phyloP scores from a whole-genome alignment of 1,139 yeast genomes.

The Geotrichum citri-aurantii region DNA sequence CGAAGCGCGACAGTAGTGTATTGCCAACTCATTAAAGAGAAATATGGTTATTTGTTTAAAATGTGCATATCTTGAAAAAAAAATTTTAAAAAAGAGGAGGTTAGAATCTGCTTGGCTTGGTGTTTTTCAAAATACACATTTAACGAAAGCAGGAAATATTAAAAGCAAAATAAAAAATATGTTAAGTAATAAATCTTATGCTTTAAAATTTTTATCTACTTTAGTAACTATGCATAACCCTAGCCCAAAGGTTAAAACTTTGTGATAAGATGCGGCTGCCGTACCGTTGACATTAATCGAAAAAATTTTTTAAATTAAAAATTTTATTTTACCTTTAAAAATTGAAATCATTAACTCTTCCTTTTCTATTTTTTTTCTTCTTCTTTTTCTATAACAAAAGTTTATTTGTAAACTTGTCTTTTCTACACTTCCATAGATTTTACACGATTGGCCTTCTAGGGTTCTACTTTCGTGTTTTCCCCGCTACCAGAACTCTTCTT shows the following conservation, averaged over 20 bases:
- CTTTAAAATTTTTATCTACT: not conserved
- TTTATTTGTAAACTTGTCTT: not conserved
- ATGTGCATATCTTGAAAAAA: too few relatives aligned
- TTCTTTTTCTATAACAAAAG: not conserved
- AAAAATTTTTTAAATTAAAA: not conserved
- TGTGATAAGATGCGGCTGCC: not conserved
- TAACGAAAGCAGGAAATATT: not conserved
- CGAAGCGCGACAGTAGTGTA: conserved; percentile 14
- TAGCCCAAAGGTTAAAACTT: not conserved
- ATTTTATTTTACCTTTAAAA: not conserved
- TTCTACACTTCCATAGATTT: not conserved
- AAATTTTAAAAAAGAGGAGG: not conserved
- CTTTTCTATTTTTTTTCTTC: not conserved
- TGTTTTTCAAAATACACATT: not conserved
- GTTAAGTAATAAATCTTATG: not conserved
- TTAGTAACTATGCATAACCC: not conserved
- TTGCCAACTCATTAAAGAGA: conserved; percentile 8
- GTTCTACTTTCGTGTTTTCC: conserved; percentile 22
- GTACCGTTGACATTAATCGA: not conserved
- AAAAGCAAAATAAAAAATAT: not conserved
- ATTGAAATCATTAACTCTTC: not conserved
- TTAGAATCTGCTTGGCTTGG: not conserved
- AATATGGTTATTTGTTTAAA: too few relatives aligned
- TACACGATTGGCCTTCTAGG: conserved; percentile 22
- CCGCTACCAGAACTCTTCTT: conserved; percentile 16